phyloP scores from a whole-genome alignment of 345 rosid species.

The Populus pruinosa region DNA sequence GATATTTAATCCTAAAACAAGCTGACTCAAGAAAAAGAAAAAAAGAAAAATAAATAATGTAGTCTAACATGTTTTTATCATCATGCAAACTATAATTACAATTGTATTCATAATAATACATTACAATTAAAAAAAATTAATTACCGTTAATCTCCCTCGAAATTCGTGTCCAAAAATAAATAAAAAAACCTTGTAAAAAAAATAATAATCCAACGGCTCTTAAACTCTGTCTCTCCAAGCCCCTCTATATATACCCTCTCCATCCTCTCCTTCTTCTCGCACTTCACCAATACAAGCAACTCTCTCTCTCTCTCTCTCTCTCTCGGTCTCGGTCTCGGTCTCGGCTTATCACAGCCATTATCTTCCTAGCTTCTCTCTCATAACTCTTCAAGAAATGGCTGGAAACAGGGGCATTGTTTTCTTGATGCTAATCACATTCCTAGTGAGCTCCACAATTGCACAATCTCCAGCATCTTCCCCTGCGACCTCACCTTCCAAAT shows the following conservation, averaged over 20 bases:
- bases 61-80: too few relatives aligned
- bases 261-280: not conserved
- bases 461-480: slow-evolving; percentile 16
- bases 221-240: not conserved
- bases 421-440: not conserved
- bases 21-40: too few relatives aligned
- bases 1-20: too few relatives aligned
- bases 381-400: not conserved
- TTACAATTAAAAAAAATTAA: not conserved
- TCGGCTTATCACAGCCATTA: too few relatives aligned
- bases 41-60: too few relatives aligned
- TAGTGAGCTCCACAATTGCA: not conserved
- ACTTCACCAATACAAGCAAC: not conserved
- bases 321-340: too few relatives aligned
- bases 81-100: too few relatives aligned
- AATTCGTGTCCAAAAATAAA: not conserved
- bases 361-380: not conserved
- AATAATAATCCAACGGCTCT: slow-evolving; percentile 4
- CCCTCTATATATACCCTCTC: not conserved
- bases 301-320: not conserved
- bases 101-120: too few relatives aligned
- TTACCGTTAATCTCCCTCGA: not conserved
- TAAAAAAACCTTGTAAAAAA: not conserved
- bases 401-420: not conserved
- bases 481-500: not conserved